Evolutionary conservation across 2,329 filamentous ascomycete genomes (phyloP).

Genomic region (Pseudocercospora crystallina): DNA sequence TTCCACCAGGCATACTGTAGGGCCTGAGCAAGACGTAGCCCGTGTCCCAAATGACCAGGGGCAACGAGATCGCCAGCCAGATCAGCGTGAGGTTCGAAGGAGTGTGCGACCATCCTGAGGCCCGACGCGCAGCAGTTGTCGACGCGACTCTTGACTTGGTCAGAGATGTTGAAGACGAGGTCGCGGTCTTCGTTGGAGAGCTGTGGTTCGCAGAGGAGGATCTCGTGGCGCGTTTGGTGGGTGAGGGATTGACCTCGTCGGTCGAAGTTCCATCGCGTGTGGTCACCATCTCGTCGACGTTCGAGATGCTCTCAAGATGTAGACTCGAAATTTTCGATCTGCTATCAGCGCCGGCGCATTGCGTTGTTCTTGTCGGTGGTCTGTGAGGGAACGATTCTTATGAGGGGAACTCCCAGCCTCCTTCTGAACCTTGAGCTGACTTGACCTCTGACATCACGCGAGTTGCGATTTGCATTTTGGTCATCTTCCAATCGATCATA

Average conservation of each 20-base stretch:
- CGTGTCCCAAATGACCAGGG: conserved; percentile 79
- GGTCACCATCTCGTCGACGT: conserved; percentile 13
- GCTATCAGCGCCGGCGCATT: neutral
- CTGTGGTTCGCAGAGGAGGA: conserved; percentile 13
- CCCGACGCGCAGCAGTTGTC: neutral
- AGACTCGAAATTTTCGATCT: neutral
- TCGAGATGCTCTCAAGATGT: neutral
- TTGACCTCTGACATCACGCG: no score
- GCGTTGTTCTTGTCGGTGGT: neutral
- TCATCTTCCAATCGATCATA: no score
- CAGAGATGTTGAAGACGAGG: conserved; percentile 22
- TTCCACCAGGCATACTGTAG: conserved; percentile 76
- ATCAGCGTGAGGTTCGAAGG: conserved; percentile 60
- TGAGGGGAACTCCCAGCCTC: no score
- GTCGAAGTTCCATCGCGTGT: conserved; percentile 14
- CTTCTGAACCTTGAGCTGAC: no score
- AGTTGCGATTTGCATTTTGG: no score
- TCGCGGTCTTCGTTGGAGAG: conserved; percentile 10
- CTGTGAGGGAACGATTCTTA: no score
- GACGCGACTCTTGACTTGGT: conserved; percentile 38
- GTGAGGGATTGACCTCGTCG: conserved; percentile 16
- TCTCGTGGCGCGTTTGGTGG: conserved; percentile 28
- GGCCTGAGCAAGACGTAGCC: conserved; percentile 78
- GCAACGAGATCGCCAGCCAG: conserved; percentile 74
- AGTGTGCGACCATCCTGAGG: conserved; percentile 55